Evolutionary conservation across 768 basidiomycete species (phyloP).

Genomic region (Macrocybe gigantea): DNA sequence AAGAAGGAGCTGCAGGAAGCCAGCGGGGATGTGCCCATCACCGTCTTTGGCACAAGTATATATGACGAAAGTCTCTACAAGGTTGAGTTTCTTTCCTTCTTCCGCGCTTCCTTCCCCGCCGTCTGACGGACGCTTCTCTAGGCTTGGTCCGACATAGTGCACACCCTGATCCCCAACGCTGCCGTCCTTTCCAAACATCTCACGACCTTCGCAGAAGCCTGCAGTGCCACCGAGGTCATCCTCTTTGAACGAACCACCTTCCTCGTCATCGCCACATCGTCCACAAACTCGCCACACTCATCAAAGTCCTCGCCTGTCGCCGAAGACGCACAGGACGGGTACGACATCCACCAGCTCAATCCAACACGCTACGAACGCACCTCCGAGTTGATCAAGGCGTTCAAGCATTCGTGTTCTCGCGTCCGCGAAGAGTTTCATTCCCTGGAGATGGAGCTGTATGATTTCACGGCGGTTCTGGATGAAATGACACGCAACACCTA

Average conservation of each 20-base stretch:
- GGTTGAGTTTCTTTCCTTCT: slow-evolving; percentile 32
- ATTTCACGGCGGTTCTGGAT: slow-evolving; percentile 87
- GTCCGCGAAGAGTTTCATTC: slow-evolving; percentile 82
- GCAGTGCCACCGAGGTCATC: slow-evolving; percentile 89
- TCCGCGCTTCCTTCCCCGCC: not conserved
- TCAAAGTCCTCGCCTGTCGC: slow-evolving; percentile 15
- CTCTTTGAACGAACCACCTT: slow-evolving; percentile 97
- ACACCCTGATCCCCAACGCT: slow-evolving; percentile 93
- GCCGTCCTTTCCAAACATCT: slow-evolving; percentile 85
- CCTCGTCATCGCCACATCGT: slow-evolving; percentile 90
- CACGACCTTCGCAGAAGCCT: slow-evolving; percentile 78
- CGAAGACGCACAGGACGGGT: slow-evolving; percentile 12
- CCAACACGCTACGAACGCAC: slow-evolving; percentile 80
- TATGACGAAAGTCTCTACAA: slow-evolving; percentile 97
- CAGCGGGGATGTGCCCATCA: slow-evolving; percentile 53
- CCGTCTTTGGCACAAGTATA: slow-evolving; percentile 90
- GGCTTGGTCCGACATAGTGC: slow-evolving; percentile 99
- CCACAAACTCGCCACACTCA: slow-evolving; percentile 27
- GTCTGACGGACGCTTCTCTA: slow-evolving; percentile 22
- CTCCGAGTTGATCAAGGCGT: slow-evolving; percentile 91
- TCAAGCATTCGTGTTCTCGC: slow-evolving; percentile 87
- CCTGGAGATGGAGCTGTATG: slow-evolving; percentile 78
- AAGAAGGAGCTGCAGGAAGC: slow-evolving; percentile 65
- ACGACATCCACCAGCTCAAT: slow-evolving; percentile 41
- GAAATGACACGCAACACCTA: slow-evolving; percentile 93